Evolutionary conservation across 108 stramenopile genomes (phyloP), one percentile per base, ranked within the genome.

Genomic region (Pseudonitzschia delicatissima): DNA sequence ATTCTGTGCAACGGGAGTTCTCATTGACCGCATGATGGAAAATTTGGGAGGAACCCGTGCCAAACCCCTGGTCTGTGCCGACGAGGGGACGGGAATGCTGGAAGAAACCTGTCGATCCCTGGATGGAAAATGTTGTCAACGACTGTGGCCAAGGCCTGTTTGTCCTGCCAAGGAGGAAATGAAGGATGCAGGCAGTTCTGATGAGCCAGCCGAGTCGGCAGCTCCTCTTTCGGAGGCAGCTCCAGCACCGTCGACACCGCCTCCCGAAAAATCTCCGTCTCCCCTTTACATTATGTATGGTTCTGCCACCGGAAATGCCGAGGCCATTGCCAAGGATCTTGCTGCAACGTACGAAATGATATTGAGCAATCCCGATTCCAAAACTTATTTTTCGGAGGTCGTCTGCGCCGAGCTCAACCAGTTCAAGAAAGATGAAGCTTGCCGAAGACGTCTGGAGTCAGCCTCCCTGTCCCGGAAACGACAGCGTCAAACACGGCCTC

Each of bases 61-160:
- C 20, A 66, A 76, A 53, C 64, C 47, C 20, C 44, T 94, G 32
- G 84, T 50, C 1, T 92, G 84, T 64, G 95, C 94, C 26, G 97
- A 98, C 67, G 97, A 98, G 79, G 95, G 80, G 7, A 87, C 86
- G 11, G 94, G 94, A 15, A 71, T 87, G 64, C 70, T 95, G 62
- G 94, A 91, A 57, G 80, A 81, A 21, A 74, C 68, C n/a, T 2
- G 97, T 98, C 1, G 94, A 98, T 31, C 87, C 85, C 1, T 98
- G 91, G 91, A 40, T 76, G 57, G 78, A 71, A 39, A 20, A 31
- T 2, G 66, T 96, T 7, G 63, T 80, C 26, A 44, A 39, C 0
- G 53, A 74, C 35, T n/a, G 52, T 90, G 47, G 75, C 58, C 44
- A 45, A 31, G 18, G 85, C 84, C 27, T 85, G 91, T 62, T 27